Conservation (phyloP, 306 rosid species). For the Prosopis cineraria region DNA sequence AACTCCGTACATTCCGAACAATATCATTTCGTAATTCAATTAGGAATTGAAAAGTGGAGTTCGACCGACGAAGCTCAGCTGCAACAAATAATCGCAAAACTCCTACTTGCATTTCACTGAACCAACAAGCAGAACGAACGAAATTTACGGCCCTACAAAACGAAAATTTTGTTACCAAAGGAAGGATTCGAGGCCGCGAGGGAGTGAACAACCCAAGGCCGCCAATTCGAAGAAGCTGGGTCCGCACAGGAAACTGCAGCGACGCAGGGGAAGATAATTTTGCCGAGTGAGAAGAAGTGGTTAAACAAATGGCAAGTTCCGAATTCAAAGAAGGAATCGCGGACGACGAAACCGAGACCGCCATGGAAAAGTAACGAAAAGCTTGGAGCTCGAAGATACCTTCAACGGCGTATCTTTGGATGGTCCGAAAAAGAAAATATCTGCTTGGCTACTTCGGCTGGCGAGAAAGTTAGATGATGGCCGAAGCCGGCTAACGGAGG, state of each 20-base stretch:
- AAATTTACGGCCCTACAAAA: neutral
- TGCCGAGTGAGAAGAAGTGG: slow-evolving; percentile 26
- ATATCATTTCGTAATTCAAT: neutral
- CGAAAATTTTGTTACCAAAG: slow-evolving; percentile 41
- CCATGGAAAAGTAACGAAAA: slow-evolving; percentile 37
- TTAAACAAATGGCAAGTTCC: slow-evolving; percentile 20
- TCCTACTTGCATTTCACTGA: neutral
- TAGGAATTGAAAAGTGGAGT: neutral
- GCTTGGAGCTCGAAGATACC: neutral
- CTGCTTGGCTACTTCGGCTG: neutral
- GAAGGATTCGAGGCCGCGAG: slow-evolving; percentile 44
- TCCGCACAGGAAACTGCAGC: slow-evolving; percentile 47
- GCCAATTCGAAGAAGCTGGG: slow-evolving; percentile 40
- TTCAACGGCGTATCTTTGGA: neutral
- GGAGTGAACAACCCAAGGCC: slow-evolving; percentile 32
- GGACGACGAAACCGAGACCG: slow-evolving; percentile 52
- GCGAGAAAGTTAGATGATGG: neutral
- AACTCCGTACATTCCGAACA: neutral
- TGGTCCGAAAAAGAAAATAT: neutral
- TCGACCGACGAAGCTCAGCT: neutral
- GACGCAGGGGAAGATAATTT: slow-evolving; percentile 38
- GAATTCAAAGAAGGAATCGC: slow-evolving; percentile 38
- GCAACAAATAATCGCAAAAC: neutral
- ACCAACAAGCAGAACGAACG: neutral
- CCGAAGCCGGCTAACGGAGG: neutral